A percentile compares a stretch with the other conserved stretches of the same genome.
Evolutionary conservation across 2,329 filamentous ascomycete species (phyloP).

Genomic region (Cercospora sojina): DNA sequence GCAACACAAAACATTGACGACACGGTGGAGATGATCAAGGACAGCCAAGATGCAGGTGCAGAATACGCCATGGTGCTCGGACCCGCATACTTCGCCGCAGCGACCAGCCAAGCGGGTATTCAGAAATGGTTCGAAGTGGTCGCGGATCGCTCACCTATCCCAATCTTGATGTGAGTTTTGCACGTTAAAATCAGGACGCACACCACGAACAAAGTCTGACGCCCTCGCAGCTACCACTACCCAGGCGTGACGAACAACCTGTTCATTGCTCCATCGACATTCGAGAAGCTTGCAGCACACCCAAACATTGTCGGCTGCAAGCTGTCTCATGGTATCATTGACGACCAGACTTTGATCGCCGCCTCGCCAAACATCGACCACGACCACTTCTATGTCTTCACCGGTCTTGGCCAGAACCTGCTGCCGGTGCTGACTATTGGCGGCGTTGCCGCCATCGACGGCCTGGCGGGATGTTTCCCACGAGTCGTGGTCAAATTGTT

Average conservation of each 20-base stretch:
- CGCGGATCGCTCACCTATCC: constrained; percentile 60
- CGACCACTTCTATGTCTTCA: constrained; percentile 60
- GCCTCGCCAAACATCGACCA: constrained; percentile 60
- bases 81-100: constrained; percentile 64
- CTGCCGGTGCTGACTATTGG: constrained; percentile 62
- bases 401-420: constrained; percentile 65
- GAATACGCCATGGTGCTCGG: constrained; percentile 63
- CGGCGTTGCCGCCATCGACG: constrained; percentile 65
- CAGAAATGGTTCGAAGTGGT: constrained; percentile 61
- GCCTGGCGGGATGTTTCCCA: constrained; percentile 64
- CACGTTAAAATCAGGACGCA: not conserved
- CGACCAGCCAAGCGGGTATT: constrained; percentile 59
- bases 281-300: constrained; percentile 59
- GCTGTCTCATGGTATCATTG: constrained; percentile 66
- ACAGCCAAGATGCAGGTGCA: constrained; percentile 57
- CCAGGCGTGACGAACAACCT: constrained; percentile 67
- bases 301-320: constrained; percentile 69
- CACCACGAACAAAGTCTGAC: constrained; percentile 3
- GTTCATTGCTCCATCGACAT: constrained; percentile 58
- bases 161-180: constrained; percentile 57
- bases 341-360: constrained; percentile 62
- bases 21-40: constrained; percentile 57
- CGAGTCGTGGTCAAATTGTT: constrained; percentile 60
- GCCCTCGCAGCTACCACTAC: constrained; percentile 57
- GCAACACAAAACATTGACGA: constrained; percentile 63